Conservation (phyloP, 176 grass and related monocot species). For the Puya raimondii region DNA sequence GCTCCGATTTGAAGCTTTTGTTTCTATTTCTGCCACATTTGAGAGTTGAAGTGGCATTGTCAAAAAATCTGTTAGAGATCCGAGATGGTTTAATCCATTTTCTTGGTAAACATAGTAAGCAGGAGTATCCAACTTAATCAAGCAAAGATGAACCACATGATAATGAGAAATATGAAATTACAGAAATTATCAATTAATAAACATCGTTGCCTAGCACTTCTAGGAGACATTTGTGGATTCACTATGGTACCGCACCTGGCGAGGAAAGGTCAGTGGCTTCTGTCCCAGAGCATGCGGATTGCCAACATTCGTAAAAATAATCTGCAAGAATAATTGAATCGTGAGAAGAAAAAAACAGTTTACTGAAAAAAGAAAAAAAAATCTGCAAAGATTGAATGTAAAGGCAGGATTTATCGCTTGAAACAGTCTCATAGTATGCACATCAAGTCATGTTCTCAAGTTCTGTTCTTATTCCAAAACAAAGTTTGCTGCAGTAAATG, state of each 20-base stretch:
- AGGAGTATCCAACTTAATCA: background rate
- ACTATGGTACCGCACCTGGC: constrained; percentile 41
- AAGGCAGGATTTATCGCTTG: background rate
- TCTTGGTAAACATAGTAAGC: background rate
- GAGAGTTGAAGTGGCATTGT: no score
- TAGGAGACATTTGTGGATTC: background rate
- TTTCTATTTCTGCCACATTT: no score
- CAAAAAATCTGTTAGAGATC: no score
- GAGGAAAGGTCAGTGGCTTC: constrained; percentile 90
- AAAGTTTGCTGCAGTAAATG: background rate
- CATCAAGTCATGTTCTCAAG: background rate
- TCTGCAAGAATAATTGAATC: constrained; percentile 36
- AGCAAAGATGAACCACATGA: background rate
- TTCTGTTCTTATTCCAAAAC: background rate
- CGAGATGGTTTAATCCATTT: no score
- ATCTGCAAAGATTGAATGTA: background rate
- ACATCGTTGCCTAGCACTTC: background rate
- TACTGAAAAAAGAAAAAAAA: background rate
- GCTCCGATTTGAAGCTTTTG: no score
- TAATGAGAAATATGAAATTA: background rate
- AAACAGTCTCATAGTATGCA: background rate
- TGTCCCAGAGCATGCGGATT: constrained; percentile 97
- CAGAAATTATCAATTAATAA: no score
- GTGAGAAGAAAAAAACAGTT: background rate
- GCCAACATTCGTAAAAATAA: constrained; percentile 99